Evolutionary conservation across 805 yeast species (phyloP).

Genomic region (Sugiyamaella marilandica): DNA sequence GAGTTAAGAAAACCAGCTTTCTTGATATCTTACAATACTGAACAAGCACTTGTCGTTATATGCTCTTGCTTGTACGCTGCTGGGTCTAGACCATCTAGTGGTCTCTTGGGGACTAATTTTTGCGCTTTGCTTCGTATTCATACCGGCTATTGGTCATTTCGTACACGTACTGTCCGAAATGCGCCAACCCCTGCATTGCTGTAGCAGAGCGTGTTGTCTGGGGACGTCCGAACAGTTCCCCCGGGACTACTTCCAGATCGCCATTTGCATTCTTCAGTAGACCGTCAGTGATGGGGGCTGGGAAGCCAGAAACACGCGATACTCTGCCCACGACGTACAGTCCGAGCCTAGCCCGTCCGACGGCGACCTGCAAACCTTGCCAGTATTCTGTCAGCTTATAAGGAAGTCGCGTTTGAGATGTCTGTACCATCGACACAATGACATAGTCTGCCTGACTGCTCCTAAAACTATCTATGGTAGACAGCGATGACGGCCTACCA

Average conservation of each 20-base stretch:
- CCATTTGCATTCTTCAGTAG: background rate
- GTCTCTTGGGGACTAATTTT: background rate
- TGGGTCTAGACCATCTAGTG: too few species aligned
- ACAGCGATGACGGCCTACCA: conserved; percentile 30
- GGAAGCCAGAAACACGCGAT: conserved; percentile 3
- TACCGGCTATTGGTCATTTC: conserved; percentile 30
- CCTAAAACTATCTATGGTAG: conserved; percentile 30
- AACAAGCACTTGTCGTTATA: too few species aligned
- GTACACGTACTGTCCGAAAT: conserved; percentile 31
- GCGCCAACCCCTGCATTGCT: conserved; percentile 30
- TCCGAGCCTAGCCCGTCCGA: conserved; percentile 34
- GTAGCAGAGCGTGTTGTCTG: conserved; percentile 17
- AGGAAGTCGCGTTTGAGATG: conserved; percentile 16
- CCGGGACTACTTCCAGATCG: conserved; percentile 26
- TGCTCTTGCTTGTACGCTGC: too few species aligned
- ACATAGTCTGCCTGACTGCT: conserved; percentile 32
- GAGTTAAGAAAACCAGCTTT: too few species aligned
- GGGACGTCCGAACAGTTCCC: conserved; percentile 29
- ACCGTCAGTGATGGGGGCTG: background rate
- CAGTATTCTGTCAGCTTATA: conserved; percentile 7
- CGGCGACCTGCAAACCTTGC: conserved; percentile 27
- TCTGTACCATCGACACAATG: conserved; percentile 36
- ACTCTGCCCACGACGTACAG: conserved; percentile 31
- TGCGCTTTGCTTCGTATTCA: conserved; percentile 16
- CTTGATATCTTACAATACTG: too few species aligned